These are phyloP conservation scores for Blepharisma japonicum DNA, from an alignment of 73 alveolate genomes.

Conservation along the genomic window DNA sequence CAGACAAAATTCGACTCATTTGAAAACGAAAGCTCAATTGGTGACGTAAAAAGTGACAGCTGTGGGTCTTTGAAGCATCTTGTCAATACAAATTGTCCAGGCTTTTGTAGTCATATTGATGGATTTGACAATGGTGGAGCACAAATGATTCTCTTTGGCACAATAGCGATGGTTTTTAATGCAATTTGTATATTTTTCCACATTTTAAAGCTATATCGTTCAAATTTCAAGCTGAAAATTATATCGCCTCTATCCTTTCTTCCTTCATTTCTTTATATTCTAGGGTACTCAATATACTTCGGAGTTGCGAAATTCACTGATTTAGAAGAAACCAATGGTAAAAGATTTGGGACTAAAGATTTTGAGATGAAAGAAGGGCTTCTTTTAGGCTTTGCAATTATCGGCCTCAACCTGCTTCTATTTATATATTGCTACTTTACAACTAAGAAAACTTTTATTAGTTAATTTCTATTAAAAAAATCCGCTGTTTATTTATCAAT, in stretches of 20 bases:
- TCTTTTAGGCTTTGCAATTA: background rate
- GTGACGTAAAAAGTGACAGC: constrained; percentile 5
- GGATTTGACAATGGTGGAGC: constrained; percentile 9
- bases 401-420: background rate
- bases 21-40: background rate
- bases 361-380: background rate
- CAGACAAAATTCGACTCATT: background rate
- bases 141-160: background rate
- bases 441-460: background rate
- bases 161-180: background rate
- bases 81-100: constrained; percentile 2
- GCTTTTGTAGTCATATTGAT: background rate
- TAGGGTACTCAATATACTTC: background rate
- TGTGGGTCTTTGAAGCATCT: background rate
- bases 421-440: background rate
- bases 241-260: background rate
- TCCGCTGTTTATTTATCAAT: background rate
- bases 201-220: background rate
- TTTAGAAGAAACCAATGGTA: background rate
- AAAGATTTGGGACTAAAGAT: constrained; percentile 1
- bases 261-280: constrained; percentile 3
- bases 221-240: background rate
- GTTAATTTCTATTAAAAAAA: too few species aligned
- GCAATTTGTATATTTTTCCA: background rate
- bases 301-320: background rate